Conservation (phyloP, 192 early-diverging fungal species). For the Coemansia sp. region DNA sequence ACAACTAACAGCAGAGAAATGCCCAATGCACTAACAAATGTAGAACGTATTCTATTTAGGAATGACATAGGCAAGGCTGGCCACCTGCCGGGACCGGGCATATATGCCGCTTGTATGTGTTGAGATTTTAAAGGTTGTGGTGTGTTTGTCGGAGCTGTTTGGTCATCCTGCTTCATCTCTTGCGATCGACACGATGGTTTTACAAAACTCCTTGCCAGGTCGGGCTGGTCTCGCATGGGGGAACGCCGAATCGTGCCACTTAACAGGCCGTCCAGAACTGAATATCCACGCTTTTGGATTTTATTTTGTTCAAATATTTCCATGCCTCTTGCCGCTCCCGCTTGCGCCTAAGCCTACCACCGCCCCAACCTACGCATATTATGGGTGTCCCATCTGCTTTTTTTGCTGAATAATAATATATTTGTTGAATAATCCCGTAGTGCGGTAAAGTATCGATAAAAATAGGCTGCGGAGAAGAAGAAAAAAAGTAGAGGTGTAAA, state of each 20-base stretch:
- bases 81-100: too few species aligned
- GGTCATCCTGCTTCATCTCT: conserved; percentile 52
- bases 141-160: conserved; percentile 14
- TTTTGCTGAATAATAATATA: not conserved
- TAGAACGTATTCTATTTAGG: too few species aligned
- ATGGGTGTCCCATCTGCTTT: not conserved
- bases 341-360: not conserved
- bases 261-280: conserved; percentile 36
- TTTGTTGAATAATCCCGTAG: not conserved
- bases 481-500: conserved; percentile 2
- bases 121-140: too few species aligned
- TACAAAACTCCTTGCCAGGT: conserved; percentile 41
- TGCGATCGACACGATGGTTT: conserved; percentile 54
- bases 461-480: not conserved
- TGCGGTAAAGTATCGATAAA: not conserved
- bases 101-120: too few species aligned
- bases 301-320: conserved; percentile 40
- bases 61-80: too few species aligned
- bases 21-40: too few species aligned
- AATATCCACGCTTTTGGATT: conserved; percentile 44
- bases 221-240: conserved; percentile 54
- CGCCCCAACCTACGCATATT: not conserved
- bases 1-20: too few species aligned
- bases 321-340: not conserved
- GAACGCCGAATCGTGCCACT: conserved; percentile 40